These are phyloP conservation scores for Lachancea mirantina DNA, from an alignment of 805 yeast genomes.

Conservation along the genomic window DNA sequence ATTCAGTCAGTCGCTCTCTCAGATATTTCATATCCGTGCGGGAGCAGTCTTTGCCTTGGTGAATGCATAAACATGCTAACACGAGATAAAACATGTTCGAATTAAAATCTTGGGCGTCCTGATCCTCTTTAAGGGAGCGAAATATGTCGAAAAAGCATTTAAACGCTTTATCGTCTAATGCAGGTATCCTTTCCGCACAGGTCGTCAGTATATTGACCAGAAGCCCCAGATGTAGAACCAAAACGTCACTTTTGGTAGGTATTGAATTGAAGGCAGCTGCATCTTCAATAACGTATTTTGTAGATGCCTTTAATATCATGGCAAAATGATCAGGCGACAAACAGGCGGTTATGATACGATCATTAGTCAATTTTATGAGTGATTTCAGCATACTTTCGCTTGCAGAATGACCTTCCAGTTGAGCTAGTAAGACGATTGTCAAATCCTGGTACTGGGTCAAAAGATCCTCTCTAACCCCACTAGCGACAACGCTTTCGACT, in stretches of 20 bases:
- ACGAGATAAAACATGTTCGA: conserved; percentile 6
- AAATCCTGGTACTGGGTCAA: background rate
- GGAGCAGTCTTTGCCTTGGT: background rate
- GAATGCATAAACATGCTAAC: conserved; percentile 2
- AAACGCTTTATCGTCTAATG: background rate
- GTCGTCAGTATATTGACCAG: conserved; percentile 3
- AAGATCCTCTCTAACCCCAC: background rate
- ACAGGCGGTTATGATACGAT: background rate
- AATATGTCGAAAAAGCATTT: no score
- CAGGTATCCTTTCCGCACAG: background rate
- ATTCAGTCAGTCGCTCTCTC: background rate
- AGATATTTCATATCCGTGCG: conserved; percentile 1
- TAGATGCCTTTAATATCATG: background rate
- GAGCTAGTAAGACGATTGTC: background rate
- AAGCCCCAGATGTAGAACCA: conserved; percentile 10
- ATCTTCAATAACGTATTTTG: conserved; percentile 1
- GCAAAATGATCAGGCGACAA: conserved; percentile 1
- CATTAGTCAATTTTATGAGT: conserved; percentile 20
- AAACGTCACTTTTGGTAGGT: no score
- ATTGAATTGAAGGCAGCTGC: no score
- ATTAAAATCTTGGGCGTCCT: conserved; percentile 3
- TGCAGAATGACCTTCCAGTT: background rate
- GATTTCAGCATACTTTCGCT: conserved; percentile 13
- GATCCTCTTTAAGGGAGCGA: no score
- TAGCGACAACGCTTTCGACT: conserved; percentile 2